Evolutionary conservation across 2,329 filamentous ascomycete genomes (phyloP).

Genomic region (Cladosporium velox): DNA sequence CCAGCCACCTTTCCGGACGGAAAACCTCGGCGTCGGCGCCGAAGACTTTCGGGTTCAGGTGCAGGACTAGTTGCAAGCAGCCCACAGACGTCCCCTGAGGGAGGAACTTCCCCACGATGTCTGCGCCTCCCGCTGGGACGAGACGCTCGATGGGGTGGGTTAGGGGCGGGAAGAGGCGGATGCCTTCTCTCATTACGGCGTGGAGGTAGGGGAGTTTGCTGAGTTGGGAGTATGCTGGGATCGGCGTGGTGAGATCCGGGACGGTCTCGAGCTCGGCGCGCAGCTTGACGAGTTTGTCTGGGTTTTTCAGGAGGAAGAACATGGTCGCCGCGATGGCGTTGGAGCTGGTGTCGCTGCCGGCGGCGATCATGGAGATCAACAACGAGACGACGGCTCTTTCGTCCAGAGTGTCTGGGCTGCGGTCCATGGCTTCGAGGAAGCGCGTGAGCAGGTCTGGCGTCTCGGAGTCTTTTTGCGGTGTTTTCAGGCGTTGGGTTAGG

Average conservation of each 20-base stretch:
- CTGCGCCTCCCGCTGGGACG: slow-evolving; percentile 39
- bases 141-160: slow-evolving; percentile 40
- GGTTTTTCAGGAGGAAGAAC: slow-evolving; percentile 24
- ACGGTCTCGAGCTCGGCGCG: slow-evolving; percentile 20
- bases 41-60: slow-evolving; percentile 20
- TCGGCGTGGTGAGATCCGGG: neutral
- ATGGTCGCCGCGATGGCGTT: slow-evolving; percentile 8
- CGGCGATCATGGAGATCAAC: slow-evolving; percentile 8
- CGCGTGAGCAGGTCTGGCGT: neutral
- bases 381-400: neutral
- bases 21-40: slow-evolving; percentile 23
- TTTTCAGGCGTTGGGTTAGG: neutral
- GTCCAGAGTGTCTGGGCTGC: neutral
- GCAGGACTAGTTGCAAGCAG: slow-evolving; percentile 14
- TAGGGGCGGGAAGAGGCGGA: slow-evolving; percentile 47
- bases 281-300: slow-evolving; percentile 2
- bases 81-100: slow-evolving; percentile 30
- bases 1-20: slow-evolving; percentile 30
- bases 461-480: neutral
- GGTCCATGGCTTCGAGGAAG: slow-evolving; percentile 10
- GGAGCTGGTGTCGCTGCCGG: slow-evolving; percentile 2
- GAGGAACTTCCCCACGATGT: slow-evolving; percentile 42
- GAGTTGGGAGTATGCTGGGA: slow-evolving; percentile 1
- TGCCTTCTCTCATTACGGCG: slow-evolving; percentile 47
- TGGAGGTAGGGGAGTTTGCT: slow-evolving; percentile 42